Conservation (phyloP, 352 stramenopile species). For the Globisporangium abappressorium region DNA sequence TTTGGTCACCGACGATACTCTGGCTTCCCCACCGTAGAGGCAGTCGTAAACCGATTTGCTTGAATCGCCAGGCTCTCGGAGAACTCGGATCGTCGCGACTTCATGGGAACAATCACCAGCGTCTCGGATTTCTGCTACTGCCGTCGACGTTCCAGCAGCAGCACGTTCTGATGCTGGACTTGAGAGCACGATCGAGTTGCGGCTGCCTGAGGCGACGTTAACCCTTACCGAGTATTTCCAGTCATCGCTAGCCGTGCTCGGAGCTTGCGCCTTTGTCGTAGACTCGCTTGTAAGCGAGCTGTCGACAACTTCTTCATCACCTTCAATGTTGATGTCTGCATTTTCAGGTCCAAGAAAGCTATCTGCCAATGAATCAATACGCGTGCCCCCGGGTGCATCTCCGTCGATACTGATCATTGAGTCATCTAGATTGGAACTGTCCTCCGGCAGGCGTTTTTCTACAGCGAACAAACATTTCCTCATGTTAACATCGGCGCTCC, state of each 20-base stretch:
- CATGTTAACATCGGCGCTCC: neutral
- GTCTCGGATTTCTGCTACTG: neutral
- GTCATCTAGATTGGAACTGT: neutral
- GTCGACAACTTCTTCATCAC: neutral
- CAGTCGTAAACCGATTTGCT: conserved; percentile 22
- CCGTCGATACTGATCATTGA: neutral
- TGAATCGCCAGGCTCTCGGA: conserved; percentile 39
- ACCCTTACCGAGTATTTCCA: conserved; percentile 29
- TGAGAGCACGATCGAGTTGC: conserved; percentile 21
- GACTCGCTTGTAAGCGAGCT: neutral
- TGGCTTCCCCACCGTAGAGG: conserved; percentile 26
- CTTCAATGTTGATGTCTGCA: conserved; percentile 4
- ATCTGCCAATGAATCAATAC: neutral
- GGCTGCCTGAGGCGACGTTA: conserved; percentile 27
- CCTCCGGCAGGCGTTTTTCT: neutral
- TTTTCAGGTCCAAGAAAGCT: neutral
- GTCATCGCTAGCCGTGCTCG: neutral
- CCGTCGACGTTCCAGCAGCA: neutral
- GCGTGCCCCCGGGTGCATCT: neutral
- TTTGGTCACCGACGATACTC: neutral
- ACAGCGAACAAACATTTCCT: neutral
- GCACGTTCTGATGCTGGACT: neutral
- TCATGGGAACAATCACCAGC: neutral
- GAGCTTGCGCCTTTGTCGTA: neutral
- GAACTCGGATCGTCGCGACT: conserved; percentile 24